Percentiles rank a stretch among this genome's conserved stretches.
phyloP scores from a whole-genome alignment of 768 basidiomycete species.

The Amanita pseudoporphyria region DNA sequence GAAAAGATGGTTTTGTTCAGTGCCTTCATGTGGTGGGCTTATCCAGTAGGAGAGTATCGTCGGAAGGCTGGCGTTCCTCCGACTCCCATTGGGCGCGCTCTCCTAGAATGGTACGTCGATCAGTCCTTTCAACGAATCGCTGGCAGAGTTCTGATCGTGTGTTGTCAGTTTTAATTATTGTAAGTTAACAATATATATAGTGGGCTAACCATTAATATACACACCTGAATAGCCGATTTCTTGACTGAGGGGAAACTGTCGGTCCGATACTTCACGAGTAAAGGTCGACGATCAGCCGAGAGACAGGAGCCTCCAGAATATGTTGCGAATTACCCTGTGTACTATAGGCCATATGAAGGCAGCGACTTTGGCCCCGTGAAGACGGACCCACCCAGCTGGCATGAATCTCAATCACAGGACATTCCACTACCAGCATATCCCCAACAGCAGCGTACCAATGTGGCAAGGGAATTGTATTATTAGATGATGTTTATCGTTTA shows the following conservation, averaged over 20 bases:
- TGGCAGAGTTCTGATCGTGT: neutral
- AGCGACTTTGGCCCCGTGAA: neutral
- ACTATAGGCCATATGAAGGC: too few species aligned
- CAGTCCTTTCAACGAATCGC: too few species aligned
- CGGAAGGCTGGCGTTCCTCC: slow-evolving; percentile 21
- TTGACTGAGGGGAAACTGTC: slow-evolving; percentile 1
- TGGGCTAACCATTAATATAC: slow-evolving; percentile 7
- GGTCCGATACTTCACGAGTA: neutral
- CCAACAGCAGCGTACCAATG: neutral
- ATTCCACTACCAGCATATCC: slow-evolving; percentile 5
- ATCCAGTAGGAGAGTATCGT: slow-evolving; percentile 55
- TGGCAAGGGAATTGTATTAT: neutral
- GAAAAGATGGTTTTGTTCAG: slow-evolving; percentile 68
- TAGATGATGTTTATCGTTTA: neutral
- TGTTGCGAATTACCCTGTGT: too few species aligned
- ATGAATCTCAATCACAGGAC: neutral
- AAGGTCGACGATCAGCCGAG: neutral
- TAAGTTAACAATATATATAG: neutral
- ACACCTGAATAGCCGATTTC: slow-evolving; percentile 9
- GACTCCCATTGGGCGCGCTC: slow-evolving; percentile 49
- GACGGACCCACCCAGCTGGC: neutral
- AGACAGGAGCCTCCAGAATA: neutral
- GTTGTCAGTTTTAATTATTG: slow-evolving; percentile 1
- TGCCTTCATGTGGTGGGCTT: slow-evolving; percentile 65
- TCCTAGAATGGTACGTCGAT: slow-evolving; percentile 42